Evolutionary conservation across 805 yeast species (phyloP).

Genomic region (Ogataea wickerhamii): DNA sequence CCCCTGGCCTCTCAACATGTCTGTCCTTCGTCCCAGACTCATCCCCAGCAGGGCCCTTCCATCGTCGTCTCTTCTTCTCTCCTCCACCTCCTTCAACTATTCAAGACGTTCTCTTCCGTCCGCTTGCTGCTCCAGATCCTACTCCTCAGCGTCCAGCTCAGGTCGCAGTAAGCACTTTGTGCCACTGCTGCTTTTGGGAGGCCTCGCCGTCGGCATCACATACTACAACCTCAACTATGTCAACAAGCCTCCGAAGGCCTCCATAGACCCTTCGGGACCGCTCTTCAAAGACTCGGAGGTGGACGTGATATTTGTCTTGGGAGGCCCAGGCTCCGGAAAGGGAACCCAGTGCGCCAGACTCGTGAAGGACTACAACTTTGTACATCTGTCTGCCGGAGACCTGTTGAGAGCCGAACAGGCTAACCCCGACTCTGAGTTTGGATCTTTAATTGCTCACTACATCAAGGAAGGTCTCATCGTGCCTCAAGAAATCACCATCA

Average conservation of each 20-base stretch:
- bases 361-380: constrained; percentile 75
- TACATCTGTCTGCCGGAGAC: constrained; percentile 95
- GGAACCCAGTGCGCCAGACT: constrained; percentile 93
- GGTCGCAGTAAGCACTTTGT: constrained; percentile 19
- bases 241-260: constrained; percentile 31
- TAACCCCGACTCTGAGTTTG: constrained; percentile 77
- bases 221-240: constrained; percentile 28
- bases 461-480: constrained; percentile 89
- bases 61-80: too few relatives aligned
- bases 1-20: too few relatives aligned
- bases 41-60: too few relatives aligned
- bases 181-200: constrained; percentile 28
- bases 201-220: constrained; percentile 32
- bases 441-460: constrained; percentile 77
- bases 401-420: constrained; percentile 87
- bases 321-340: constrained; percentile 98
- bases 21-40: too few relatives aligned
- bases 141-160: constrained; percentile 8
- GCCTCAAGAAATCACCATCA: constrained; percentile 89
- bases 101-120: too few relatives aligned
- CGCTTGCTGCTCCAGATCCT: too few relatives aligned
- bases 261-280: constrained; percentile 31
- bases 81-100: too few relatives aligned
- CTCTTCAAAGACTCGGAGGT: constrained; percentile 59
- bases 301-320: constrained; percentile 83